phyloP scores from a whole-genome alignment of 768 basidiomycete genomes.

The Pseudohyphozyma bogoriensis region DNA sequence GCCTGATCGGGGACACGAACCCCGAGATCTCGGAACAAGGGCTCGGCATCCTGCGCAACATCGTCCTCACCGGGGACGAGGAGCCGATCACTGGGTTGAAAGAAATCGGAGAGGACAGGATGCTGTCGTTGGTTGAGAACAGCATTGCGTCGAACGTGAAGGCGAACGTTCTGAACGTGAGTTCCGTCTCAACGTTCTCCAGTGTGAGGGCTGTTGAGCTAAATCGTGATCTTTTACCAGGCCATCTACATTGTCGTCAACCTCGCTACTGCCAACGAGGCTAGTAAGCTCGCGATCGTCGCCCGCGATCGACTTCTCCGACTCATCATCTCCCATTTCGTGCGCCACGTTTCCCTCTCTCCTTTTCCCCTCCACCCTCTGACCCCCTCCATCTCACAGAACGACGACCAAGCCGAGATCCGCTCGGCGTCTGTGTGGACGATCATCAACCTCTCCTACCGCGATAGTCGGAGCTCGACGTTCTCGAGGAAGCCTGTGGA shows the following conservation, averaged over 20 bases:
- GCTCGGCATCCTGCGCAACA: constrained; percentile 29
- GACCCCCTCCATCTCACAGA: neutral
- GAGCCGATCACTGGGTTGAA: constrained; percentile 3
- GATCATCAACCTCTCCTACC: constrained; percentile 27
- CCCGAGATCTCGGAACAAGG: constrained; percentile 11
- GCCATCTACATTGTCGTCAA: constrained; percentile 28
- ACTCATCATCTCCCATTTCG: constrained; percentile 23
- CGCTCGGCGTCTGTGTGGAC: constrained; percentile 29
- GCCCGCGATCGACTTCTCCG: constrained; percentile 15
- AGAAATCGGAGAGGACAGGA: constrained; percentile 17
- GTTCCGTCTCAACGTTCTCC: neutral
- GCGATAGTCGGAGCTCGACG: neutral
- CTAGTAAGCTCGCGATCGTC: constrained; percentile 26
- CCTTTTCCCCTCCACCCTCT: neutral
- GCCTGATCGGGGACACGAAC: neutral
- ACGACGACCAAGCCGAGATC: constrained; percentile 7
- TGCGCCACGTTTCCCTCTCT: neutral
- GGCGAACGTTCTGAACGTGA: constrained; percentile 13
- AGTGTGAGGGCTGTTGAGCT: neutral
- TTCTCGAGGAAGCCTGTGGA: constrained; percentile 1
- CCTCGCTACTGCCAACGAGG: constrained; percentile 23
- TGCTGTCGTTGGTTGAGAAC: constrained; percentile 13
- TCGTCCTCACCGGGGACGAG: constrained; percentile 20
- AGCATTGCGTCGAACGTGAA: neutral
- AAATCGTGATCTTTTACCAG: neutral